Conservation (phyloP, 768 basidiomycete species). For the Wakefieldia striispora region DNA sequence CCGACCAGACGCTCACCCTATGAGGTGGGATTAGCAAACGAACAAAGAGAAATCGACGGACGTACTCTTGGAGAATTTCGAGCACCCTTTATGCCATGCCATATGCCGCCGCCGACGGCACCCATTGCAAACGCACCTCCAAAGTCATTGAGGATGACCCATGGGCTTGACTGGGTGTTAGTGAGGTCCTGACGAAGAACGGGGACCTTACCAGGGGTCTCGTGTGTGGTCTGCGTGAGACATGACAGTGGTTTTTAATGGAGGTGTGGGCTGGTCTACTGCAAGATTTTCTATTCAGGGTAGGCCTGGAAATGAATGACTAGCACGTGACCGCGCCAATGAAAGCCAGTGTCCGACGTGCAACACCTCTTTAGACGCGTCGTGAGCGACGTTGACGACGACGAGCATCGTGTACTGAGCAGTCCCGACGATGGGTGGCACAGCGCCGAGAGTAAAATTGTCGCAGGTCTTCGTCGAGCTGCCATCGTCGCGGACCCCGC, state of each 20-base stretch:
- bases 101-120: slow-evolving; percentile 95
- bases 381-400: slow-evolving; percentile 16
- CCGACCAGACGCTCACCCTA: slow-evolving; percentile 94
- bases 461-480: slow-evolving; percentile 60
- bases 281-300: slow-evolving; percentile 33
- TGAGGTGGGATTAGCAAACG: not conserved
- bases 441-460: slow-evolving; percentile 25
- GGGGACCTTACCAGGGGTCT: slow-evolving; percentile 76
- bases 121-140: slow-evolving; percentile 98
- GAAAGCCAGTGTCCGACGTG: not conserved
- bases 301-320: slow-evolving; percentile 16
- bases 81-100: slow-evolving; percentile 98
- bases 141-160: slow-evolving; percentile 98
- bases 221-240: slow-evolving; percentile 90
- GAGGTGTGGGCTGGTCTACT: not conserved
- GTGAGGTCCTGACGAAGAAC: not conserved
- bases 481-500: slow-evolving; percentile 35
- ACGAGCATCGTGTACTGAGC: slow-evolving; percentile 13
- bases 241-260: slow-evolving; percentile 42
- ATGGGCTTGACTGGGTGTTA: slow-evolving; percentile 60
- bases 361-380: slow-evolving; percentile 17
- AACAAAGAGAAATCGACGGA: not conserved
- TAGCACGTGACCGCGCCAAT: slow-evolving; percentile 33
- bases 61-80: slow-evolving; percentile 92
- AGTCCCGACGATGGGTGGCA: slow-evolving; percentile 19